These are phyloP conservation scores for Hypoxylon rickii DNA, from an alignment of 495 filamentous ascomycete species.

Conservation along the genomic window DNA sequence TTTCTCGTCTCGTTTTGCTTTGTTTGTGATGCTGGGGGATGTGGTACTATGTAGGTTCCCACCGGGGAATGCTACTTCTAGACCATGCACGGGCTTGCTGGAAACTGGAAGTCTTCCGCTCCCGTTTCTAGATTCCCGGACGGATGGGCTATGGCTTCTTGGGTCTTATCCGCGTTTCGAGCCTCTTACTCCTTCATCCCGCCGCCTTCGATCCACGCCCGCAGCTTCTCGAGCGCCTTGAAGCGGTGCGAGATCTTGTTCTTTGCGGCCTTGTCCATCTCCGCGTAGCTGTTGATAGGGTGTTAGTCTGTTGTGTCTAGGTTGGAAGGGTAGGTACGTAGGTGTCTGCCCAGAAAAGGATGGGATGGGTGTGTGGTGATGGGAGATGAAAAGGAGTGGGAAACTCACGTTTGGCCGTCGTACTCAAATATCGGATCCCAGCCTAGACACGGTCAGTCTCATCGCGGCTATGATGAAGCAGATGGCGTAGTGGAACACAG, in stretches of 20 bases:
- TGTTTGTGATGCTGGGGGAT: no score
- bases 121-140: no score
- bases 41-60: no score
- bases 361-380: background rate
- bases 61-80: no score
- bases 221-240: conserved; percentile 83
- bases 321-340: no score
- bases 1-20: no score
- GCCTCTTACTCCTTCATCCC: conserved; percentile 30
- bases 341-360: background rate
- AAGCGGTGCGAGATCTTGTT: conserved; percentile 90
- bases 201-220: conserved; percentile 73
- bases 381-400: background rate
- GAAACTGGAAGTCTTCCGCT: no score
- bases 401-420: conserved; percentile 78
- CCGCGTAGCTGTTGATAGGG: conserved; percentile 66
- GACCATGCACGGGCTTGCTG: no score
- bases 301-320: conserved; percentile 12
- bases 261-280: conserved; percentile 94
- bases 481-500: no score
- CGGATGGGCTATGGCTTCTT: no score
- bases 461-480: background rate
- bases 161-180: background rate
- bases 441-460: conserved; percentile 51
- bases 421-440: conserved; percentile 99